These are phyloP conservation scores for Backusella liffmaniae DNA, from an alignment of 192 early-diverging fungal species.

Conservation along the genomic window DNA sequence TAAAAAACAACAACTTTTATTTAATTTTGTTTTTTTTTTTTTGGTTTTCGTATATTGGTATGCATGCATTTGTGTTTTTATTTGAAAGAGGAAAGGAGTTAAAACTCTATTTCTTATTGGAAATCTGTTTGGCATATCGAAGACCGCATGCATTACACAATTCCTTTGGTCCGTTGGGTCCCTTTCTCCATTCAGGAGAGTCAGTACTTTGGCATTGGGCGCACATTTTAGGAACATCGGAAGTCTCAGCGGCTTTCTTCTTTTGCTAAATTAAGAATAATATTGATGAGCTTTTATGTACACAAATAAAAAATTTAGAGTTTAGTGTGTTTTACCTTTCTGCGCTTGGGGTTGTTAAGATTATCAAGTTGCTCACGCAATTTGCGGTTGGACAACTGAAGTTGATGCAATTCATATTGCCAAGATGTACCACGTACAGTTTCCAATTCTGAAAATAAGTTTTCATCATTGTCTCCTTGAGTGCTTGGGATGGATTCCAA, in stretches of 20 bases:
- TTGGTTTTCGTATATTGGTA: neutral
- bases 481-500: neutral
- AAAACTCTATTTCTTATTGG: neutral
- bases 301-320: neutral
- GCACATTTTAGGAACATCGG: conserved; percentile 24
- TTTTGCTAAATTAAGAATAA: neutral
- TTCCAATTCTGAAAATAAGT: conserved; percentile 30
- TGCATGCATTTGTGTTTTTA: conserved; percentile 6
- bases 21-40: neutral
- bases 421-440: conserved; percentile 23
- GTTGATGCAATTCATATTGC: conserved; percentile 35
- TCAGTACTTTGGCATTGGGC: conserved; percentile 26
- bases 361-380: conserved; percentile 55
- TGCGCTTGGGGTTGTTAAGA: conserved; percentile 29
- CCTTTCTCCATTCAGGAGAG: conserved; percentile 45
- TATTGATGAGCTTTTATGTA: neutral
- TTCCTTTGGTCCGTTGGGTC: conserved; percentile 61
- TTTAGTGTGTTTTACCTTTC: conserved; percentile 9
- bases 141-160: conserved; percentile 32
- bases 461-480: conserved; percentile 2
- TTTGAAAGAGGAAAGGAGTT: neutral
- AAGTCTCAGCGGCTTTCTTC: conserved; percentile 1
- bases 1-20: neutral
- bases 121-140: conserved; percentile 15
- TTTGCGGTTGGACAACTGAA: conserved; percentile 54